These are phyloP conservation scores for Candida michaelii DNA, from an alignment of 805 yeast species.

Conservation along the genomic window DNA sequence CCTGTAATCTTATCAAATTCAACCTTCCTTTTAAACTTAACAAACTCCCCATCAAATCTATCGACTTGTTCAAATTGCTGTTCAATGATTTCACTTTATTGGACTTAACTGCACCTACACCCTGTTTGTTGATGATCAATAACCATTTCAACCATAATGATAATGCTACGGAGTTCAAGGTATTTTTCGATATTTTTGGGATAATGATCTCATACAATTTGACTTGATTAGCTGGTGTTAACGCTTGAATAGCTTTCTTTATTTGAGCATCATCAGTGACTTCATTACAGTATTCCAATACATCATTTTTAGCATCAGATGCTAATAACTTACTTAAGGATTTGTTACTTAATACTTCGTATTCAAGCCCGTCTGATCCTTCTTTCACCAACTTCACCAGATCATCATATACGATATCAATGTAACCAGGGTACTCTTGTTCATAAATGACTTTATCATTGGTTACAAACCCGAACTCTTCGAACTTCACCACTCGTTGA, in stretches of 20 bases:
- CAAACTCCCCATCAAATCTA: constrained; percentile 61
- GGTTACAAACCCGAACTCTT: constrained; percentile 6
- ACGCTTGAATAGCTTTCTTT: constrained; percentile 38
- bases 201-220: constrained; percentile 29
- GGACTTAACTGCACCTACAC: constrained; percentile 1
- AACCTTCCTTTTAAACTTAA: constrained; percentile 84
- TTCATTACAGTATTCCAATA: constrained; percentile 13
- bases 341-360: not conserved
- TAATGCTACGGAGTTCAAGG: constrained; percentile 26
- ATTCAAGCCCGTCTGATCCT: not conserved
- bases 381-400: not conserved
- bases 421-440: not conserved
- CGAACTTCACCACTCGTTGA: constrained; percentile 2
- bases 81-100: constrained; percentile 47
- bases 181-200: constrained; percentile 26
- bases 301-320: not conserved
- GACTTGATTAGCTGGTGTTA: constrained; percentile 25
- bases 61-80: constrained; percentile 53
- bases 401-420: constrained; percentile 3
- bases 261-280: constrained; percentile 32
- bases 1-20: constrained; percentile 73
- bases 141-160: constrained; percentile 81
- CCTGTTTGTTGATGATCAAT: constrained; percentile 49
- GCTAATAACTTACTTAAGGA: constrained; percentile 2
- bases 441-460: constrained; percentile 3